These are phyloP conservation scores for Candida labiduridarum DNA, from an alignment of 1,139 yeast species.

Conservation along the genomic window DNA sequence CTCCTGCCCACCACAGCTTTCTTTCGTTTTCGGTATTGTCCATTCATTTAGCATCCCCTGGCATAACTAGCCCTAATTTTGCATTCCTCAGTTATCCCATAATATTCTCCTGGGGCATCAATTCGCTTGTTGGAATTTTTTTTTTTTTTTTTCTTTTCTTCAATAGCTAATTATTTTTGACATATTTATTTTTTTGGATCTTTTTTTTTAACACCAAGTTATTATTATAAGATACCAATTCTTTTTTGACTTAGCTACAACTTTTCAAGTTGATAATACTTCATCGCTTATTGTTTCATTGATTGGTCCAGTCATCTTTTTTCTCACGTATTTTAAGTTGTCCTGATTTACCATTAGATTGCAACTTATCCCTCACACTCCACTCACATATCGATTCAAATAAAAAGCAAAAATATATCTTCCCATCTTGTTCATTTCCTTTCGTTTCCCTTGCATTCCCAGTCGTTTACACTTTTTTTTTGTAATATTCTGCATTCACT, in stretches of 20 bases:
- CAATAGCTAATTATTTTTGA: background rate
- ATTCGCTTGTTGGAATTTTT: no score
- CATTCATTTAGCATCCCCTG: no score
- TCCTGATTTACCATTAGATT: background rate
- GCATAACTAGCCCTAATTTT: no score
- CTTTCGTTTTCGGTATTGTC: no score
- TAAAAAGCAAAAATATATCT: background rate
- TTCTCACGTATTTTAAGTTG: background rate
- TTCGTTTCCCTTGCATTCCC: background rate
- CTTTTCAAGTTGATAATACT: background rate
- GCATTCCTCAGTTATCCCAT: no score
- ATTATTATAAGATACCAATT: background rate
- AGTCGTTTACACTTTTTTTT: background rate
- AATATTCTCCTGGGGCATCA: no score
- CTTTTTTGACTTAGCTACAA: background rate
- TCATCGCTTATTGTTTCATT: background rate
- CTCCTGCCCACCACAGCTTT: no score
- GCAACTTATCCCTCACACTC: background rate
- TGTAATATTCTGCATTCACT: background rate
- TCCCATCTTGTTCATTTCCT: no score
- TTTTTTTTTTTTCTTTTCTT: background rate
- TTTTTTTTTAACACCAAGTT: background rate
- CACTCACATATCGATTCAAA: slow-evolving; percentile 1
- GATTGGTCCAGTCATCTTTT: background rate
- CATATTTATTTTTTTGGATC: background rate